A percentile compares a stretch with the other conserved stretches of the same genome.
These are phyloP conservation scores for Pseudoperonospora humuli DNA, from an alignment of 352 stramenopile species.

Conservation along the genomic window DNA sequence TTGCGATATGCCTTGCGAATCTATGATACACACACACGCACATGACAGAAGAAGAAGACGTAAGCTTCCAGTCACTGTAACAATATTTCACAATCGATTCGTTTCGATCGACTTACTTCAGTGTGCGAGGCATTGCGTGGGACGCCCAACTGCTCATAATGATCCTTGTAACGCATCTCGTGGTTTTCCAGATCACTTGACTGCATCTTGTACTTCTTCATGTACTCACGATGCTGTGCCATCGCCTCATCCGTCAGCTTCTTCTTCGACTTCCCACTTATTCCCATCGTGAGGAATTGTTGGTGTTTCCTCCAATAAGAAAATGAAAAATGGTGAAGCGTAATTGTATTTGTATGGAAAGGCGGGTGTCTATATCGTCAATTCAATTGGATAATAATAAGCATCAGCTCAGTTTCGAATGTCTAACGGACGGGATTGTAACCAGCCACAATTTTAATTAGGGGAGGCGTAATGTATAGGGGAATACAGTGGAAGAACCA, in stretches of 20 bases:
- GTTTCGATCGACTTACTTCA: constrained; percentile 29
- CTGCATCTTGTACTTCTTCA: constrained; percentile 85
- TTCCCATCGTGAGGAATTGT: constrained; percentile 3
- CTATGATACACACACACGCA: constrained; percentile 17
- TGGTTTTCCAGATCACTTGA: constrained; percentile 53
- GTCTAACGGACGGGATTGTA: too few species aligned
- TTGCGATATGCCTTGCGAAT: constrained; percentile 91
- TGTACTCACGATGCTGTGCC: constrained; percentile 79
- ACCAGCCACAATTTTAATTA: too few species aligned
- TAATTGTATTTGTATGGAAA: too few species aligned
- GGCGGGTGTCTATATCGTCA: too few species aligned
- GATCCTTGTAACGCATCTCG: constrained; percentile 63
- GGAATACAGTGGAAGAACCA: too few species aligned
- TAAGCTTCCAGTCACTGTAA: too few species aligned
- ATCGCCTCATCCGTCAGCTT: constrained; percentile 66
- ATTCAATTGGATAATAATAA: too few species aligned
- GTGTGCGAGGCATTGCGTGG: constrained; percentile 50
- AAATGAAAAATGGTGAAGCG: too few species aligned
- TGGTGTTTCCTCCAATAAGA: too few species aligned
- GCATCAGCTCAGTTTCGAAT: too few species aligned
- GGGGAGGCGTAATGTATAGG: too few species aligned
- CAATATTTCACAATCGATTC: too few species aligned
- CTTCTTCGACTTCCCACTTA: constrained; percentile 5
- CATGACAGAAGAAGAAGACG: not conserved
- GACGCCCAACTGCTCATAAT: constrained; percentile 68